phyloP scores from a whole-genome alignment of 306 rosid species.

The Begonia fuchsioides region DNA sequence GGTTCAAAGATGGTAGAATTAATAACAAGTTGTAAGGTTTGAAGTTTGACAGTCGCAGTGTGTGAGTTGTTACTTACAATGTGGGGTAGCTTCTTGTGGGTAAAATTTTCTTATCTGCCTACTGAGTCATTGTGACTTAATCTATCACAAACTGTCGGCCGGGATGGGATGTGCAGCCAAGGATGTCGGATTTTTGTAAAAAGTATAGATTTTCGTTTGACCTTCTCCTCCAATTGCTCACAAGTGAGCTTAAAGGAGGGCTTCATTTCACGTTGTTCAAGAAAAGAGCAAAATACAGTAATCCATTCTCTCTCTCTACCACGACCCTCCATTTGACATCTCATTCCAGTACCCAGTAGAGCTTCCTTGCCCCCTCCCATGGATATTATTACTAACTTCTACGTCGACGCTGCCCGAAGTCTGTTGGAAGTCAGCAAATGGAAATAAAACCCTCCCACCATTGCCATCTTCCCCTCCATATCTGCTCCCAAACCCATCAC shows the following conservation, averaged over 20 bases:
- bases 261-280: not conserved
- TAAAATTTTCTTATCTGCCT: no score
- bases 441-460: conserved; percentile 50
- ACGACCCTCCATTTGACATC: conserved; percentile 65
- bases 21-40: no score
- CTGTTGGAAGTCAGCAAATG: conserved; percentile 59
- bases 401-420: conserved; percentile 15
- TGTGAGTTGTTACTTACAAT: no score
- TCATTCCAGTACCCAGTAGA: conserved; percentile 83
- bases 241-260: not conserved
- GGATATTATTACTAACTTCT: conserved; percentile 10
- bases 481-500: conserved; percentile 45
- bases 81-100: no score
- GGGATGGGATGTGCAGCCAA: no score
- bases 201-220: no score
- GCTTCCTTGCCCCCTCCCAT: conserved; percentile 38
- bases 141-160: no score
- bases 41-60: no score
- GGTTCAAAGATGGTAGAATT: no score
- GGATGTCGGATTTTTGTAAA: no score
- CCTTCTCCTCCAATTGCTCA: no score
- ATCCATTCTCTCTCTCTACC: conserved; percentile 25
- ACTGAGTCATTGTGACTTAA: no score
- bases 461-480: conserved; percentile 28
- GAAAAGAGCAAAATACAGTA: not conserved